Percentiles rank a stretch among this genome's conserved stretches.
Conservation (phyloP, 192 early-diverging fungal species). For the Backusella parvicylindrica region DNA sequence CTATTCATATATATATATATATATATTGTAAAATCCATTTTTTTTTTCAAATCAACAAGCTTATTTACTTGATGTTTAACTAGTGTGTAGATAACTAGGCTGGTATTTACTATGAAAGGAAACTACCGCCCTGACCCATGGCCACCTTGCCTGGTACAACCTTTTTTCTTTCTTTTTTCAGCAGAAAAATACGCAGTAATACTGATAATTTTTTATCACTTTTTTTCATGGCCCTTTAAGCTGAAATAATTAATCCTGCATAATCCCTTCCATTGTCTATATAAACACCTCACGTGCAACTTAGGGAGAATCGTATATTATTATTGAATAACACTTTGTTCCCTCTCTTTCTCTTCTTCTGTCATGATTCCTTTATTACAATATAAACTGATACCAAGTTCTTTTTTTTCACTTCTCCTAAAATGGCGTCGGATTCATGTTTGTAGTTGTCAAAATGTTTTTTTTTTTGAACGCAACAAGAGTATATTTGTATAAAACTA, state of each 20-base stretch:
- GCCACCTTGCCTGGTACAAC: background rate
- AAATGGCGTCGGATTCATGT: background rate
- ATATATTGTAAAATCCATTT: conserved; percentile 1
- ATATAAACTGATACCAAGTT: background rate
- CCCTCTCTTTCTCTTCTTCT: background rate
- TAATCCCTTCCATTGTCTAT: background rate
- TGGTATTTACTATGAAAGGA: conserved; percentile 3
- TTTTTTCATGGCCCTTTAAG: background rate
- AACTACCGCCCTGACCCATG: background rate
- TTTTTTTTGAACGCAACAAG: background rate
- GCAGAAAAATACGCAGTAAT: background rate
- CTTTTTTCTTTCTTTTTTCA: background rate
- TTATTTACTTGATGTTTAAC: background rate
- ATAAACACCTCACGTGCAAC: background rate
- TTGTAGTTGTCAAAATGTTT: background rate
- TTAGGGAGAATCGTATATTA: background rate
- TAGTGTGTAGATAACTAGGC: background rate
- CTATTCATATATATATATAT: conserved; percentile 7
- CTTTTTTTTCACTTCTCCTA: background rate
- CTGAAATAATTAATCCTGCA: background rate
- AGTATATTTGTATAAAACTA: background rate
- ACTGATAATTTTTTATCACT: background rate
- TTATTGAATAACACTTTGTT: background rate
- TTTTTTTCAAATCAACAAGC: background rate
- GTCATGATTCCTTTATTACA: background rate